phyloP scores from a whole-genome alignment of 2,329 filamentous ascomycete species.

The Aureobasidium sp. region DNA sequence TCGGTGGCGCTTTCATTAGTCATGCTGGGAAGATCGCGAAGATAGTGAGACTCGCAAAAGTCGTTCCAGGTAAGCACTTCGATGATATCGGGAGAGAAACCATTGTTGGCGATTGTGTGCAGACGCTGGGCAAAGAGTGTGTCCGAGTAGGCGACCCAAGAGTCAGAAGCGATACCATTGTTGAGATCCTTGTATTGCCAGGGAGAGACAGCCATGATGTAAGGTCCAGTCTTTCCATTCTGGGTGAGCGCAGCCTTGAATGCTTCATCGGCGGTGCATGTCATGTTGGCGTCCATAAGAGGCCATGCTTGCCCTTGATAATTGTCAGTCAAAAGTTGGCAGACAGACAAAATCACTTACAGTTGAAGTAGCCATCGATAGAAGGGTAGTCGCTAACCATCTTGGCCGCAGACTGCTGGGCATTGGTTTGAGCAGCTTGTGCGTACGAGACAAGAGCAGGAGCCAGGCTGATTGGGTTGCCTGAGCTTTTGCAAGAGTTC shows the following conservation, averaged over 20 bases:
- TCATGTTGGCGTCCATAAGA: slow-evolving; percentile 28
- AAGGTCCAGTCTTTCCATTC: slow-evolving; percentile 30
- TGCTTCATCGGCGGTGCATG: slow-evolving; percentile 26
- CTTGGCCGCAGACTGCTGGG: slow-evolving; percentile 21
- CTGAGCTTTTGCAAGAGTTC: slow-evolving; percentile 25
- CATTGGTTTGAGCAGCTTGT: slow-evolving; percentile 24
- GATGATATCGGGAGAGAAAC: slow-evolving; percentile 32
- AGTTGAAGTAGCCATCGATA: slow-evolving; percentile 34
- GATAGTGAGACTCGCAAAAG: slow-evolving; percentile 34
- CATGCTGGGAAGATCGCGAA: slow-evolving; percentile 29
- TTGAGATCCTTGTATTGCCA: slow-evolving; percentile 36
- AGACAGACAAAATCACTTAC: slow-evolving; percentile 15
- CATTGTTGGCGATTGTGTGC: slow-evolving; percentile 13
- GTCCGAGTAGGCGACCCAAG: slow-evolving; percentile 33
- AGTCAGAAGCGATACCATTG: slow-evolving; percentile 28
- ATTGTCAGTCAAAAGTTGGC: neutral
- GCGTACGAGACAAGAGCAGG: slow-evolving; percentile 30
- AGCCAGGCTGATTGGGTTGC: slow-evolving; percentile 28
- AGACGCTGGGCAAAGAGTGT: slow-evolving; percentile 30
- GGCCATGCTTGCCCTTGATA: slow-evolving; percentile 31
- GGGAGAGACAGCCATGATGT: slow-evolving; percentile 35
- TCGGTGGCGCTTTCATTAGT: slow-evolving; percentile 23
- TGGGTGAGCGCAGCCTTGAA: slow-evolving; percentile 30
- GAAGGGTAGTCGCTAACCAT: slow-evolving; percentile 28
- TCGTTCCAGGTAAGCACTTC: slow-evolving; percentile 35